Evolutionary conservation across 2,329 filamentous ascomycete genomes (phyloP), one percentile per base, ranked within the genome.

Genomic region (Diaporthe capsici): DNA sequence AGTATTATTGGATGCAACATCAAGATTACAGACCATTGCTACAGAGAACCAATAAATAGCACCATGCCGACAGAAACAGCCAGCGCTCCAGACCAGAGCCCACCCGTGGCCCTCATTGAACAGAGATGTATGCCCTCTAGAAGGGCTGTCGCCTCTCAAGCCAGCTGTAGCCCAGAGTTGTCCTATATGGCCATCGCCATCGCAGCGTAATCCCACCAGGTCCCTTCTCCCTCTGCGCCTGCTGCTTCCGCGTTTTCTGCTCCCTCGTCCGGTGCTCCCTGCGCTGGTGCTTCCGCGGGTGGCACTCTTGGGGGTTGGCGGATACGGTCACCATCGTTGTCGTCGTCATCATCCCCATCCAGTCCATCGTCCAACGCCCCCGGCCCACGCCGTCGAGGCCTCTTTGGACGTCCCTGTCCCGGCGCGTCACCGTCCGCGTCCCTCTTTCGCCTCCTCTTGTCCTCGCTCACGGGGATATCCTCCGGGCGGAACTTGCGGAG

Each of bases 401-500:
- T 65, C 60, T 65, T 47, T 9, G 60, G 60, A 44, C 0, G 8
- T 22, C 39, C 17, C 25, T 47, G 39, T 13, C n/a, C 25, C 34
- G 37, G 39, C 2, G 53, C 61, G 3, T 72, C 61, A 12, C 31
- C 44, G 9, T 65, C 51, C n/a, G 73, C 71, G 37, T 10, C 31
- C n/a, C 31, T 31, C 61, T 49, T 67, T 6, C 49, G 51, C 28
- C 1, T 12, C 22, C 10, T 42, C 8, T 20, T 44, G 25, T 73
- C 49, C 20, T 37, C 7, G 28, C 76, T 75, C 37, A 20, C 25
- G 9, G 76, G 76, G 10, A 73, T 63, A 17, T 51, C 28, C 28
- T 37, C 15, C 13, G 31, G 39, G 10, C 72, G n/a, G 44, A 77
- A 71, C n/a, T 60, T 71, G 8, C 73, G 76, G 39, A 77, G 63